Base-by-base conservation (phyloP, 2,329 filamentous ascomycete species). In the Penicillium oxalicum region DNA sequence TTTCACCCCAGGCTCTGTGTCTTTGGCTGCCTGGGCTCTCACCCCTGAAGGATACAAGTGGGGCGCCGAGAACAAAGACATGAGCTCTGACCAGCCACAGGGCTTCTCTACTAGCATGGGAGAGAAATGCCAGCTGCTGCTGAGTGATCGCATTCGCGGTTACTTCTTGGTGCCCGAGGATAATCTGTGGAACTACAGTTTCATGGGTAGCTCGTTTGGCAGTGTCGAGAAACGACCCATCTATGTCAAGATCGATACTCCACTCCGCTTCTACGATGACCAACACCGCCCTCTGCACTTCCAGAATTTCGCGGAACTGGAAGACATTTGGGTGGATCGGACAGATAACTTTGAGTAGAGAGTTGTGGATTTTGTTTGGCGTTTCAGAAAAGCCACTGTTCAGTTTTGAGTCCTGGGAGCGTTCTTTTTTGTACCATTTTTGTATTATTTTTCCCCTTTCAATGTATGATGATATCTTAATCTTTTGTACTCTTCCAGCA, bases 101-200 rank as follows among this genome's bases (percentile, higher is more conserved):
- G 94, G 94, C 35, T 98, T 98, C 76, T 85, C 84, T 49, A 94
- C 89, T 26, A 83, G 77, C 50, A 95, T 97, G 81, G 93, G 93
- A 45, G 87, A 94, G 71, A 97, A 97, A 75, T 90, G 89, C 60
- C 95, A 98, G 74, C 76, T 98, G 47, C 75, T 98, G 27, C 80
- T 98, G 45, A 94, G 88, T 56, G 91, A 96, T 61, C 88, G 91
- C 69, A 95, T 96, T 68, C 83, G 87, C 59, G 94, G 93, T 27
- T 97, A 91, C 76, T 98, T 98, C 82, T 75, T 98, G 47, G 90
- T 97, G 24, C 93, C 93, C 0, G 91, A 96, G 64, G 85, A 86
- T 47, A 84, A 84, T 54, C 79, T 86, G 52, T 98, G 93, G 93
- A 98, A 98, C 72, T 98, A 96, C 75, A 93, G 87, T 69, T 98